Evolutionary conservation across 169 alveolate genomes (phyloP), one percentile per base, ranked within the genome.

Genomic region (Ichthyophthirius multifiliis): DNA sequence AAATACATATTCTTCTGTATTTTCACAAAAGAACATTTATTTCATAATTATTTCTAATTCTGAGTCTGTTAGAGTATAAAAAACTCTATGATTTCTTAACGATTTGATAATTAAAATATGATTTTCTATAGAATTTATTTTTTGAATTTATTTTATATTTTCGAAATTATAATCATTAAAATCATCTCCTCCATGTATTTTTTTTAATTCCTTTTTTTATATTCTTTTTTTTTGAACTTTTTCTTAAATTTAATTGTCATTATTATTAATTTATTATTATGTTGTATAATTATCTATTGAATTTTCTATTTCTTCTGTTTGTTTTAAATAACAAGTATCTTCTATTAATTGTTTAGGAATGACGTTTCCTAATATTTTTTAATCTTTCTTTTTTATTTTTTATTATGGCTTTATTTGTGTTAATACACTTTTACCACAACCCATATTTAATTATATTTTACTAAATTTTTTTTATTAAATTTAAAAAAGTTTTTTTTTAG

Each of bases 1-100:
- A 32, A 81, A 81, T 20, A 81, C 82, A 34, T 34, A 43, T n/a
- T 81, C 77, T 48, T 67, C 80, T 3, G 77, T 37, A 27, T 44
- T 67, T 81, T 76, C 75, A 31, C 86, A 81, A 44, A 71, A 81
- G 41, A 81, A 81, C 86, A 81, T 81, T 43, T 81, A 71, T 20
- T 73, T 15, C 1, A 44, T 41, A 1, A 67, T 44, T 7, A 16
- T 37, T 67, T 41, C 77, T 5, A 67, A 44, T 39, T 67, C 77
- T 34, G 32, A 32, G 45, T 67, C 77, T 0, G 77, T 34, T 5
- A 67, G 37, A 31, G 77, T 62, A 30, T 67, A 67, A 44, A 67
- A 67, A 18, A 67, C 77, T 18, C 15, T 37, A 44, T 67, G 77
- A n/a, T 41, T 41, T 39, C 27, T 67, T 20, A 67, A 67, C n/a